Percentiles rank a stretch among this genome's conserved stretches.
These are phyloP conservation scores for Diutina rugosa DNA, from an alignment of 1,139 yeast genomes.

Conservation along the genomic window DNA sequence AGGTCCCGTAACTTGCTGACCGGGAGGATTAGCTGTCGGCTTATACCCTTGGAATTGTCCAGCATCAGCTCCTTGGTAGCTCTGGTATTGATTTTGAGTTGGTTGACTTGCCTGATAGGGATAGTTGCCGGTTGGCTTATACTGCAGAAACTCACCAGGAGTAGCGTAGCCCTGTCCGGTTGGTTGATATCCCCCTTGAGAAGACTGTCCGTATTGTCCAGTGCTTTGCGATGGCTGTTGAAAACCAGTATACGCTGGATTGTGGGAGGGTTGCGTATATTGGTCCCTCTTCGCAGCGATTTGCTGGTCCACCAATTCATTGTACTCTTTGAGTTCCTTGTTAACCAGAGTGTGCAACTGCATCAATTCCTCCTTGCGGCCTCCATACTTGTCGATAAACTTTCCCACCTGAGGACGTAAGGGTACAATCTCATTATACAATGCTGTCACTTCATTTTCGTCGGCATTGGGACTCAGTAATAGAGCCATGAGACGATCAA, in stretches of 20 bases:
- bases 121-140: not conserved
- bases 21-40: not conserved
- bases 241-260: not conserved
- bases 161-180: not conserved
- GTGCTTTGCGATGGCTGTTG: not conserved
- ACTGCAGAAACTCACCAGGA: not conserved
- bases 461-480: conserved; percentile 23
- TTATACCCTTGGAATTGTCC: not conserved
- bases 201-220: not conserved
- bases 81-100: not conserved
- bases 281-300: conserved; percentile 9
- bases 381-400: conserved; percentile 62
- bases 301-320: conserved; percentile 49
- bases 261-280: conserved; percentile 11
- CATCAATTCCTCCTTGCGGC: conserved; percentile 61
- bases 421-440: conserved; percentile 61
- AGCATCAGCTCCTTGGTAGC: not conserved
- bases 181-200: not conserved
- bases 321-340: conserved; percentile 55
- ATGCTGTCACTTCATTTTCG: conserved; percentile 34
- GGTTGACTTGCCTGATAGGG: not conserved
- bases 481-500: conserved; percentile 39
- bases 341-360: conserved; percentile 60
- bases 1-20: not conserved
- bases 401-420: conserved; percentile 63